Evolutionary conservation across 2,329 filamentous ascomycete genomes (phyloP), one percentile per base, ranked within the genome.

Genomic region (Alternaria gansuensis): DNA sequence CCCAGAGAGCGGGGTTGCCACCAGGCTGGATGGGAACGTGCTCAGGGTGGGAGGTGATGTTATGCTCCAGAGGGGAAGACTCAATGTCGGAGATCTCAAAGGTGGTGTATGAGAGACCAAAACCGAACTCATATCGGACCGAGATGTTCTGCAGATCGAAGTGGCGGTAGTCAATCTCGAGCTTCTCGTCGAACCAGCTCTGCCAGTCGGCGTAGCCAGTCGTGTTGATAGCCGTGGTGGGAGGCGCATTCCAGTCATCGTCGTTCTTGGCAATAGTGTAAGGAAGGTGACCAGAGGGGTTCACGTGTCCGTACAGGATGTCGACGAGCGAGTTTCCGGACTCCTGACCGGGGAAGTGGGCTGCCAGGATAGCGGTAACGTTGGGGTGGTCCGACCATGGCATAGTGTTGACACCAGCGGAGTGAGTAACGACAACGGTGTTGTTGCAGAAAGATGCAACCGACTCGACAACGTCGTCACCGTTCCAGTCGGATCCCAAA

Each of bases 121-220:
- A 90, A 5, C 92, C 92, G 68, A 95, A 96, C 70, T 93, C 90
- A 77, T 88, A 95, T 63, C 90, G 85, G 2, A 91, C 90, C 1
- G 85, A 84, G 48, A 86, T 84, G 65, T 86, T 82, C 48, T 82
- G 71, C 62, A 82, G 82, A 77, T 95, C 92, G 51, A 95, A 91
- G 73, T 88, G 82, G 46, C 89, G 86, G 80, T 92, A 92, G 78
- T 95, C 92, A 72, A 96, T 92, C 75, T 93, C 91, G 51, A 90
- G 80, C 9, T 83, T 80, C 70, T 86, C 84, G 39, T 76, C 77
- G 66, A 85, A 86, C 60, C 83, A 80, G n/a, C 78, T 77, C 59
- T 84, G 82, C 79, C 79, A 81, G n/a, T 78, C 78, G 49, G 77
- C 67, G 26, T 70, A 71, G 46, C 78, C 76, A 11, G 70, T 75